Evolutionary conservation across 2,329 filamentous ascomycete genomes (phyloP), one percentile per base, ranked within the genome.

Genomic region (Podosphaera xanthii): DNA sequence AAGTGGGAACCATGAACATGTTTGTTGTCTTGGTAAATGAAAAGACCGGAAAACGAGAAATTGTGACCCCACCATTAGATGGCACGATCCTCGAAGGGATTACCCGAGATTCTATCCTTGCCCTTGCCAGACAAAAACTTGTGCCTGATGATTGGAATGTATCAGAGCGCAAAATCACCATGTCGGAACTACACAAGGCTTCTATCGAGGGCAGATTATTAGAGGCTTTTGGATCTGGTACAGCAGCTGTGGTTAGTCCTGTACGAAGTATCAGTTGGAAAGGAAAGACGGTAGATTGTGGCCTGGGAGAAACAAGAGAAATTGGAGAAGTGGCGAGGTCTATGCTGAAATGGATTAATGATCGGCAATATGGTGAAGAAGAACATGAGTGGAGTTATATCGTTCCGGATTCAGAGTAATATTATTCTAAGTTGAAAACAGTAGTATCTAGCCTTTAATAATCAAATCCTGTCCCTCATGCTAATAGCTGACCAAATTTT

Each of bases 1-100:
- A 98, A 73, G 92, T 96, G 60, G 92, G 92, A 68, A 97, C 92
- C 60, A 98, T 98, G 92, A 98, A 98, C 74, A 82, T 98, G 70
- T 98, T 97, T 68, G 84, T 85, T 38, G 90, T 86, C 49, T 73
- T 97, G 66, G 82, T 82, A 74, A 82, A 94, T 75, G 87, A 86
- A 77, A 78, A 86, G 71, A 92, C 88, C 10, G 92, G 91, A 6
- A 80, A 90, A 74, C 91, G 90, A 69, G 90, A 96, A 75, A 80
- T 98, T 58, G 71, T 96, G 67, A 98, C 92, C n/a, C 88, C 91
- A 44, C 92, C 92, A 33, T 78, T 98, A 12, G 92, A 98, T 70
- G 92, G 92, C 57, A 98, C 91, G 36, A 98, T 98, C 64, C 79
- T 98, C 53, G 88, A 94, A 72, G 92, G 92, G 67, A 89, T 98